These are phyloP conservation scores for Lodderomyces parapsilosis DNA, from an alignment of 1,139 yeast genomes.

Conservation along the genomic window DNA sequence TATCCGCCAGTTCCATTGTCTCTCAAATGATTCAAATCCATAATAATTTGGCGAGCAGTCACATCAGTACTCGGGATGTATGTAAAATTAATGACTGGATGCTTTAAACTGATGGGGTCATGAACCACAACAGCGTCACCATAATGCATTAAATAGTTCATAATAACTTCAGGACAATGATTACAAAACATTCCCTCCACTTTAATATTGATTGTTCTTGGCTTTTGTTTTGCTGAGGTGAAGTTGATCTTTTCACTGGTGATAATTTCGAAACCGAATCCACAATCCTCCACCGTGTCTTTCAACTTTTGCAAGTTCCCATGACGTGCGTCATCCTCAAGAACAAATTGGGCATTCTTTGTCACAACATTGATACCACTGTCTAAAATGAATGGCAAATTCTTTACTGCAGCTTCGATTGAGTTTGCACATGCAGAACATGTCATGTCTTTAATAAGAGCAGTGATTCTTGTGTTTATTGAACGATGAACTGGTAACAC, in stretches of 20 bases:
- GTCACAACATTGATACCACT: constrained; percentile 56
- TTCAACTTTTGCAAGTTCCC: constrained; percentile 36
- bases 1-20: constrained; percentile 20
- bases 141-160: constrained; percentile 46
- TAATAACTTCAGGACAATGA: constrained; percentile 63
- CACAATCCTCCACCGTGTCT: constrained; percentile 60
- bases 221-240: constrained; percentile 42
- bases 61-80: constrained; percentile 52
- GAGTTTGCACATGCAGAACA: constrained; percentile 71
- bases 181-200: constrained; percentile 73
- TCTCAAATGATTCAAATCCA: constrained; percentile 44
- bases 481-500: constrained; percentile 56
- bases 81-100: constrained; percentile 61
- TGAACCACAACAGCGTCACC: constrained; percentile 60
- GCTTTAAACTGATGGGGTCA: constrained; percentile 52
- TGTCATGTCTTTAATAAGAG: constrained; percentile 71
- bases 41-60: constrained; percentile 53
- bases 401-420: constrained; percentile 48
- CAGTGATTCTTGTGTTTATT: constrained; percentile 49
- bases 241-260: constrained; percentile 41
- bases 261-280: constrained; percentile 57
- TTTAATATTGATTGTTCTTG: constrained; percentile 56
- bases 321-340: constrained; percentile 33
- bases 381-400: constrained; percentile 53
- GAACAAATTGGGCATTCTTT: constrained; percentile 59